Base-by-base conservation (phyloP, 2,329 filamentous ascomycete species). In the Conoideocrella luteorostrata region DNA sequence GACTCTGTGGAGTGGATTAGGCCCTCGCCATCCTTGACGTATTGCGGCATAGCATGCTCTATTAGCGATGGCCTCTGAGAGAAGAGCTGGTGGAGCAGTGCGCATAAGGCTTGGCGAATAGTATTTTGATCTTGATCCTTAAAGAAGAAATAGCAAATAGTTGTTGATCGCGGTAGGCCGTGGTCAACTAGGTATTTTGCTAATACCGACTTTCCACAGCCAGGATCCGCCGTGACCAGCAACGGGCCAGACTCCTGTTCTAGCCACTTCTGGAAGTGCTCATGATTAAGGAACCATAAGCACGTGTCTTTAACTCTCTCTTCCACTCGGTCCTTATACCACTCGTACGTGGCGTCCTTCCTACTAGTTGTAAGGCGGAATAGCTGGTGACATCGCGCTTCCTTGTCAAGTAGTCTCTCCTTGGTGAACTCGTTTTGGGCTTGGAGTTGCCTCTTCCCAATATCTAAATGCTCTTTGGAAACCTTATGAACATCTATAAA, bases 171-270 rank as follows among this genome's bases (percentile, higher is more conserved):
- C 21, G 50, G 52, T 1, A 66, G 46, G 6, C 33, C 42, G 7
- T 61, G 29, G n/a, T 42, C 40, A 21, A 36, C 11, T 12, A 42
- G 17, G 7, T 35, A 36, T 12, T 36, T 42, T 7, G 65, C 57
- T 24, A 68, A 41, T 1, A 61, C 63, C 0, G 64, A 67, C 47
- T 67, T 68, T 3, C 65, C 63, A 39, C 61, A 68, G 0, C 64
- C 65, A 20, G 64, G 63, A 46, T 67, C 64, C 3, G 61, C 64
- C 2, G 66, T 56, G n/a, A 68, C 55, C 21, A 64, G 51, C 6
- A 69, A 46, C 0, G 57, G 52, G 0, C 57, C 59, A 1, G 57
- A 58, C 0, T 55, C 50, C 7, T 52, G 36, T 3, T 45, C 35
- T n/a, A 57, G 24, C 65, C 63, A 68, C 0, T 13, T 5, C 12